Conservation (phyloP, 2,329 filamentous ascomycete genomes). For the Didymella arachidicola region DNA sequence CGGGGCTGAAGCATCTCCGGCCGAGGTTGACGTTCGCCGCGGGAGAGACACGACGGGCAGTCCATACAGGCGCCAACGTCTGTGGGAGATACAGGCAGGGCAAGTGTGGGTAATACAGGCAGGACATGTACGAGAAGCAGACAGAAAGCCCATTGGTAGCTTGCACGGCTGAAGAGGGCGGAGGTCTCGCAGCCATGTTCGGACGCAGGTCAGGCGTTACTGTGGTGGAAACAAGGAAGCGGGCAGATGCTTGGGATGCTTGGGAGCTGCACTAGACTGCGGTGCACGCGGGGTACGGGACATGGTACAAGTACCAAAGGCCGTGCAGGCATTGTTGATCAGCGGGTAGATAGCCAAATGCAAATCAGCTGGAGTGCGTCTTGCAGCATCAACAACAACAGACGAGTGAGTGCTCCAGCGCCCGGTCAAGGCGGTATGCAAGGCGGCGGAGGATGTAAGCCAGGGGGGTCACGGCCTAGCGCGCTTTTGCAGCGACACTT, state of each 20-base stretch:
- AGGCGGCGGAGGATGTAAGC: slow-evolving; percentile 29
- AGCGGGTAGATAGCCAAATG: too few species aligned
- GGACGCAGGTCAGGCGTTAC: background rate
- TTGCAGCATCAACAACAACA: background rate
- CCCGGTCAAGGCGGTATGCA: slow-evolving; percentile 1
- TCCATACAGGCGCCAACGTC: too few species aligned
- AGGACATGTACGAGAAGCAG: too few species aligned
- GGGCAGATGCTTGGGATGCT: background rate
- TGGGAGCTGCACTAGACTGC: background rate
- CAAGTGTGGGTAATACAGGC: too few species aligned
- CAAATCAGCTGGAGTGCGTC: background rate
- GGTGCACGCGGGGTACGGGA: background rate
- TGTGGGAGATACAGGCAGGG: too few species aligned
- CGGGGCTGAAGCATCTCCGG: slow-evolving; percentile 11
- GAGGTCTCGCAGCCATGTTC: background rate
- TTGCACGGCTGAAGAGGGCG: background rate
- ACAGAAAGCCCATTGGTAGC: background rate
- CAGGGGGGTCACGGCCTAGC: background rate
- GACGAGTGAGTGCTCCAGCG: too few species aligned
- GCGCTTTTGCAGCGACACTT: background rate
- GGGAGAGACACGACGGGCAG: slow-evolving; percentile 8
- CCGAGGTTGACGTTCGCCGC: slow-evolving; percentile 16
- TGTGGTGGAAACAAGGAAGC: background rate
- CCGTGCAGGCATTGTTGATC: background rate
- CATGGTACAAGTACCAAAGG: too few species aligned